Evolutionary conservation across 2,329 filamentous ascomycete genomes (phyloP).

Genomic region (Phymatotrichopsis omnivora): DNA sequence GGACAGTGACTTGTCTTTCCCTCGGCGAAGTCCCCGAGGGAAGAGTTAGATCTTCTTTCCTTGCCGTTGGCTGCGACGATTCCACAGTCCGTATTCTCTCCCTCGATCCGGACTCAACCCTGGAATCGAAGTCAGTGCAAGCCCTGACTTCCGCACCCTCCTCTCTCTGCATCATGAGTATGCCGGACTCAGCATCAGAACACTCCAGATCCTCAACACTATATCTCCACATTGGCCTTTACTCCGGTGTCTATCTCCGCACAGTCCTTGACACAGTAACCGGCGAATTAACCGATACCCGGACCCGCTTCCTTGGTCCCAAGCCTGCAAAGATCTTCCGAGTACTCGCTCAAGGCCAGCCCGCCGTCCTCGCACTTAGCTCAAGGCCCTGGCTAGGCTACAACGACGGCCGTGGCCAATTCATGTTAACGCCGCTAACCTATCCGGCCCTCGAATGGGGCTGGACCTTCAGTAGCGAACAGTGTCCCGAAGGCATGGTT

Average conservation of each 20-base stretch:
- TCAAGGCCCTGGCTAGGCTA: slow-evolving; percentile 96
- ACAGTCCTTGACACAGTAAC: slow-evolving; percentile 93
- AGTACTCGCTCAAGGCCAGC: slow-evolving; percentile 75
- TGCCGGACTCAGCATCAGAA: slow-evolving; percentile 86
- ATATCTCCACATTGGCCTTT: slow-evolving; percentile 90
- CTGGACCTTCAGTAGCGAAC: slow-evolving; percentile 93
- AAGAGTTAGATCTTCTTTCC: slow-evolving; percentile 75
- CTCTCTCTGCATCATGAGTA: slow-evolving; percentile 80
- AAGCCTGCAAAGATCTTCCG: slow-evolving; percentile 83
- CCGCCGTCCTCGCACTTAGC: slow-evolving; percentile 79
- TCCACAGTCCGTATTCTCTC: slow-evolving; percentile 89
- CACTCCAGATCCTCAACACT: slow-evolving; percentile 50
- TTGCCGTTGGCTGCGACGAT: slow-evolving; percentile 95
- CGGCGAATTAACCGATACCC: slow-evolving; percentile 86
- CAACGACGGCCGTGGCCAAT: slow-evolving; percentile 55
- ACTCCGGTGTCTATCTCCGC: slow-evolving; percentile 90
- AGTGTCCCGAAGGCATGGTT: slow-evolving; percentile 87
- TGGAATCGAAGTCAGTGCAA: slow-evolving; percentile 91
- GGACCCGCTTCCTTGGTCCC: slow-evolving; percentile 86
- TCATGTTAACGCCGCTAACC: slow-evolving; percentile 84
- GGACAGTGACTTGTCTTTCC: slow-evolving; percentile 89
- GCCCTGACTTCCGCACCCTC: slow-evolving; percentile 84
- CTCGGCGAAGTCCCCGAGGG: slow-evolving; percentile 88
- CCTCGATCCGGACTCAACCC: slow-evolving; percentile 75
- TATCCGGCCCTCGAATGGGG: slow-evolving; percentile 85